Percentiles rank a stretch among this genome's conserved stretches.
phyloP scores from a whole-genome alignment of 345 rosid species.

The Combretum micranthum region DNA sequence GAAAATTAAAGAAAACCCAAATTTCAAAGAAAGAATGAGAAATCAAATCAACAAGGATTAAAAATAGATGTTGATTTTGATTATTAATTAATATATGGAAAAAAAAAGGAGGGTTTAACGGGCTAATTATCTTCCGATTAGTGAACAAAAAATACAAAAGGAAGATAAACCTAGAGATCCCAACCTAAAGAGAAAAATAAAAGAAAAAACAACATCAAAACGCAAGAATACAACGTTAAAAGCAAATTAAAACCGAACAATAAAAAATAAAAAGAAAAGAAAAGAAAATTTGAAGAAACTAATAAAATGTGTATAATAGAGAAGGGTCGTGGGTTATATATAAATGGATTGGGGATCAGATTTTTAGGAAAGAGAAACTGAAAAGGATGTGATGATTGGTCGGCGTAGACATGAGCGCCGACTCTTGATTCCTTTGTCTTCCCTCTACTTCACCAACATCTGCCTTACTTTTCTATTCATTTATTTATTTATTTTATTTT shows the following conservation, averaged over 20 bases:
- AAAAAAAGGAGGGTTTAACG: constrained; percentile 12
- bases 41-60: not conserved
- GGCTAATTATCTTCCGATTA: constrained; percentile 50
- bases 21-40: not conserved
- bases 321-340: constrained; percentile 20
- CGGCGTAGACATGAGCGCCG: constrained; percentile 54
- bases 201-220: too few relatives aligned
- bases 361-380: constrained; percentile 6
- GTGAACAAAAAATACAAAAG: constrained; percentile 31
- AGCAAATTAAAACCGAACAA: not conserved
- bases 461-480: not conserved
- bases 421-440: constrained; percentile 42
- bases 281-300: not conserved
- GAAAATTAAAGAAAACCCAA: constrained; percentile 1
- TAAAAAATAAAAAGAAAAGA: not conserved
- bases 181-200: not conserved
- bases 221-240: too few relatives aligned
- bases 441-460: constrained; percentile 2
- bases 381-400: constrained; percentile 33
- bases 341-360: not conserved
- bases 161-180: constrained; percentile 31
- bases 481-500: too few relatives aligned
- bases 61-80: constrained; percentile 11
- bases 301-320: not conserved
- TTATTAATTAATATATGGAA: constrained; percentile 6